A percentile compares a stretch with the other conserved stretches of the same genome.
Conservation (phyloP, 108 stramenopile species). For the Aurantiochytrium sp. region DNA sequence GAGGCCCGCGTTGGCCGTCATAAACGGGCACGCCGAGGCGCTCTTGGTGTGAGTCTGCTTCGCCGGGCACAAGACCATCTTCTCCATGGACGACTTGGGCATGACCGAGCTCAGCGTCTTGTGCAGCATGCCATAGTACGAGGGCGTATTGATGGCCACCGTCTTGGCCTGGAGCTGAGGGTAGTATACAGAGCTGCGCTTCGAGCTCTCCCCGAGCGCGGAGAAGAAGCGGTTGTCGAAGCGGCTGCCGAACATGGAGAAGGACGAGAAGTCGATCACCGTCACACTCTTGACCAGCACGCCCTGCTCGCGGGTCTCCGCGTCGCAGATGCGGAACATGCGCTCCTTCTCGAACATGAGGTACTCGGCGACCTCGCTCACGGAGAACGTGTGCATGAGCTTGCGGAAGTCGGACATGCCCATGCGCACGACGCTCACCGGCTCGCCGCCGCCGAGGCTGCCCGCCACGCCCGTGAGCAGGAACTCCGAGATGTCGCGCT, state of each 20-base stretch:
- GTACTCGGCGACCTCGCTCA: background rate
- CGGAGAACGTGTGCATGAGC: background rate
- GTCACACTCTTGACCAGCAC: background rate
- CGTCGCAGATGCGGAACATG: background rate
- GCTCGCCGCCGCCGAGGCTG: background rate
- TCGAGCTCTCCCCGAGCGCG: background rate
- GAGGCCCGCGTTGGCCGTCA: background rate
- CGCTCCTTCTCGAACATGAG: slow-evolving; percentile 19
- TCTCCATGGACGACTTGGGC: slow-evolving; percentile 31
- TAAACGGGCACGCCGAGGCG: background rate
- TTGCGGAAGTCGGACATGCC: background rate
- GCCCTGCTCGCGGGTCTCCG: background rate
- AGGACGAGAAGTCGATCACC: background rate
- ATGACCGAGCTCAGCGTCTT: background rate
- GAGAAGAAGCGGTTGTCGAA: slow-evolving; percentile 22
- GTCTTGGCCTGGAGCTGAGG: slow-evolving; percentile 25
- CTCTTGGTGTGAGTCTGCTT: background rate
- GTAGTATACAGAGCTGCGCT: slow-evolving; percentile 4
- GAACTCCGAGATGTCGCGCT: background rate
- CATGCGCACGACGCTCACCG: background rate
- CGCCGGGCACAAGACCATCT: slow-evolving; percentile 22
- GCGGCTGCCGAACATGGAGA: background rate
- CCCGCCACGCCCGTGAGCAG: background rate
- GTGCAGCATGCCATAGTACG: slow-evolving; percentile 2
- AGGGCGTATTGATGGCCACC: slow-evolving; percentile 6